Base-by-base conservation (phyloP, 208 protist species). In the Leishmania aethiopica region DNA sequence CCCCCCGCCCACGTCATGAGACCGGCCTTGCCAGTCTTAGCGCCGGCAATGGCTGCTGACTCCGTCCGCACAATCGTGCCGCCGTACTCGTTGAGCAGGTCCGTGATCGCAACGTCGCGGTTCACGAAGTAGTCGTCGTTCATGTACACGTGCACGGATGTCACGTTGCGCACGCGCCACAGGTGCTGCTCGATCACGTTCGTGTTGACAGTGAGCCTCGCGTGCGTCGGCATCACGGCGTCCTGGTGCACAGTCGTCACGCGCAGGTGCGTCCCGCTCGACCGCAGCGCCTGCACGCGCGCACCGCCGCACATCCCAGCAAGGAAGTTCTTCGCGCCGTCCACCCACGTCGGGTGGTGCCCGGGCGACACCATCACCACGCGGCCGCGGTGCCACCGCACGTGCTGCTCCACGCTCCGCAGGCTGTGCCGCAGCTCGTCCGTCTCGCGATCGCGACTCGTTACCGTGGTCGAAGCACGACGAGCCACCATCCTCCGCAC, bases 361-460 rank as follows among this genome's bases (percentile, higher is more conserved):
- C 97, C 97, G 69, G 99, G 99, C 22, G 98, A 99, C n/a, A 99
- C 96, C 75, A 99, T 86, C n/a, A 99, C 81, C 73, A 98, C 84
- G 67, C 96, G 87, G 28, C 92, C 92, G n/a, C 53, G 81, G 45
- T 17, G 74, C 98, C 98, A 99, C 51, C 87, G 95, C 40, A 98
- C 94, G 89, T 95, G 93, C 80, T 90, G 85, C 88, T 99, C 98
- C 53, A 99, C 73, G 37, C 96, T 99, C 28, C 98, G 91, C 40
- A 99, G 77, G 53, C 96, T 99, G 86, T 98, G 99, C 35, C 88
- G 91, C 77, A 99, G 88, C 81, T 99, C 98, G 67, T 98, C 91
- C 70, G 97, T 97, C 84, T 99, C 98, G 32, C 60, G 60, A 35
- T 66, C 57, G 32, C 74, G 80, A 42, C 78, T 77, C 10, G 81